These are phyloP conservation scores for Grosmannia penicillata DNA, from an alignment of 2,329 filamentous ascomycete genomes.

Conservation along the genomic window DNA sequence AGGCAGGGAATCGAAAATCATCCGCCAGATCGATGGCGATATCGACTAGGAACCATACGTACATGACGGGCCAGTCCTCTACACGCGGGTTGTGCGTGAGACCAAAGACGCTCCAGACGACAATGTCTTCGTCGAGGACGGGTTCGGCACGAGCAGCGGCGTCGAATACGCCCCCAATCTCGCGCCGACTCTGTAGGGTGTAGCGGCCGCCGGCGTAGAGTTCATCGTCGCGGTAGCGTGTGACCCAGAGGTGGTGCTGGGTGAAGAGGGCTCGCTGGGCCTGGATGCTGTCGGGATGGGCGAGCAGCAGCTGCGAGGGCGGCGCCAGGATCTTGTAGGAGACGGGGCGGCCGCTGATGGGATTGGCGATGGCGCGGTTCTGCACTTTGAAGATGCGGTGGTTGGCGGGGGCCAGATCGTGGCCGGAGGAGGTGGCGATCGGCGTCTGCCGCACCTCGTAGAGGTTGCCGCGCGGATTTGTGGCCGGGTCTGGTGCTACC, in stretches of 20 bases:
- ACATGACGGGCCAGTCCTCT: conserved; percentile 58
- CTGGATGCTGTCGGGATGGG: conserved; percentile 22
- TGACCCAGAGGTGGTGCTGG: conserved; percentile 28
- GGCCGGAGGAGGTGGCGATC: conserved; percentile 24
- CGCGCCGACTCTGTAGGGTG: conserved; percentile 27
- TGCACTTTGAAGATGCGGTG: conserved; percentile 33
- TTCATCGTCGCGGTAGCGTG: conserved; percentile 25
- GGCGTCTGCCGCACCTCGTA: conserved; percentile 22
- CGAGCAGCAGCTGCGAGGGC: conserved; percentile 29
- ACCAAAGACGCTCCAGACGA: conserved; percentile 41
- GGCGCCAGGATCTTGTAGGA: conserved; percentile 28
- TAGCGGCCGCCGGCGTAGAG: conserved; percentile 25
- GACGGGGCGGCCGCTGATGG: conserved; percentile 25
- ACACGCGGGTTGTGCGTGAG: conserved; percentile 50
- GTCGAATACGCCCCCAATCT: background rate
- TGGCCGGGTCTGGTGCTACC: conserved; percentile 21
- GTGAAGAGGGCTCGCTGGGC: conserved; percentile 25
- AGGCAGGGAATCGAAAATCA: no score
- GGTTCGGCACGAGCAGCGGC: conserved; percentile 16
- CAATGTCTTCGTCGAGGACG: conserved; percentile 12
- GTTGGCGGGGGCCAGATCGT: conserved; percentile 31
- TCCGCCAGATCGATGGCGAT: no score
- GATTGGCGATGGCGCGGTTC: conserved; percentile 26
- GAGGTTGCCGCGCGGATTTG: conserved; percentile 36
- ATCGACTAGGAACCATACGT: no score